phyloP scores from a whole-genome alignment of 352 stramenopile genomes.

The Phytopythium cucurbitacearum region DNA sequence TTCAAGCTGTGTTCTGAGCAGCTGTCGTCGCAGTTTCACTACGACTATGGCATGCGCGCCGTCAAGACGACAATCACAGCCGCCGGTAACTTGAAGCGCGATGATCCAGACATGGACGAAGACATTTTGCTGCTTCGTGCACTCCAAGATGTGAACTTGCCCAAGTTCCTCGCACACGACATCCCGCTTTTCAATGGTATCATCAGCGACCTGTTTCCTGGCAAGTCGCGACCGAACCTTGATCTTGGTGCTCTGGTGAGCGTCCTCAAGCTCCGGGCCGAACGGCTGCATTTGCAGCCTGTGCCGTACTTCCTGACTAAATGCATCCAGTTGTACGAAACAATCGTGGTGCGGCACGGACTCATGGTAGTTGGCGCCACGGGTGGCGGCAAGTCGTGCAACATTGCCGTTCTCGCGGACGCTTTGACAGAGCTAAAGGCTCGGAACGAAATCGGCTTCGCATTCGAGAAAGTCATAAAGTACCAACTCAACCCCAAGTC shows the following conservation, averaged over 20 bases:
- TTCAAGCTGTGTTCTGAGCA: slow-evolving; percentile 96
- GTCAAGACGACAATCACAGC: slow-evolving; percentile 95
- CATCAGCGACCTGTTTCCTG: slow-evolving; percentile 93
- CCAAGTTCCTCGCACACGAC: slow-evolving; percentile 95
- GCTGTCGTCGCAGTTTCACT: slow-evolving; percentile 92
- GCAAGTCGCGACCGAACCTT: slow-evolving; percentile 83
- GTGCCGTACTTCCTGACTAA: slow-evolving; percentile 93
- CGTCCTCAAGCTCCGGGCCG: slow-evolving; percentile 87
- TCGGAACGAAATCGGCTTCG: slow-evolving; percentile 63
- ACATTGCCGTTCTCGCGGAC: slow-evolving; percentile 82
- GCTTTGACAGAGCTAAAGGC: slow-evolving; percentile 85
- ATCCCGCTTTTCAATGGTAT: slow-evolving; percentile 94
- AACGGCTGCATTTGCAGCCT: slow-evolving; percentile 78
- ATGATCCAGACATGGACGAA: slow-evolving; percentile 91
- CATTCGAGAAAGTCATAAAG: slow-evolving; percentile 84
- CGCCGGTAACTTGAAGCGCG: slow-evolving; percentile 93
- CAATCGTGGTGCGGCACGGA: slow-evolving; percentile 91
- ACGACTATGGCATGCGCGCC: slow-evolving; percentile 96
- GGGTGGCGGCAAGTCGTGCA: slow-evolving; percentile 89
- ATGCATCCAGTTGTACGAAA: slow-evolving; percentile 94
- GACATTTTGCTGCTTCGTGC: slow-evolving; percentile 90
- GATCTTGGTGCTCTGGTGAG: slow-evolving; percentile 87
- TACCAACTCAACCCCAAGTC: slow-evolving; percentile 94
- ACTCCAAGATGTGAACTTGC: slow-evolving; percentile 93
- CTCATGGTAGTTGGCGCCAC: slow-evolving; percentile 95